Percentiles rank a stretch among this genome's conserved stretches.
These are phyloP conservation scores for Claviceps sp. DNA, from an alignment of 2,329 filamentous ascomycete species.

Conservation along the genomic window DNA sequence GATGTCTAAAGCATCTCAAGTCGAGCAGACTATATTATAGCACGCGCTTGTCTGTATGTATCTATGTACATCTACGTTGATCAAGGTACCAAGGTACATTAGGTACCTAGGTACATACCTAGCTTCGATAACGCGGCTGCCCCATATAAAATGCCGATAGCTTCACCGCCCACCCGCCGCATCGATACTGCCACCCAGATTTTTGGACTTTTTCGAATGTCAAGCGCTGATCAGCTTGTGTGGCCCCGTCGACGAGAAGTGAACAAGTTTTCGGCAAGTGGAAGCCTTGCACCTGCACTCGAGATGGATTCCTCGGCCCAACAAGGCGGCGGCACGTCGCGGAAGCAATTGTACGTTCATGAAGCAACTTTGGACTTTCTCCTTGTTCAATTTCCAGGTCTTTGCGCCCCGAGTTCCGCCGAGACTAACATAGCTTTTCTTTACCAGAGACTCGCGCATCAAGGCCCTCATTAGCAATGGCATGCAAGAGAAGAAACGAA, in stretches of 20 bases:
- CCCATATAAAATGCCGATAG: neutral
- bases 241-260: neutral
- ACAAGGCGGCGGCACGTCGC: slow-evolving; percentile 36
- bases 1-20: too few relatives aligned
- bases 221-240: neutral
- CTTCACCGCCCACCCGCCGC: slow-evolving; percentile 26
- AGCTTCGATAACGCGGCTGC: neutral
- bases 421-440: neutral
- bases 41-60: too few relatives aligned
- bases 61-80: too few relatives aligned
- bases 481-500: slow-evolving; percentile 89
- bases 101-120: too few relatives aligned
- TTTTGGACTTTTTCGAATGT: slow-evolving; percentile 22
- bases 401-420: neutral
- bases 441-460: slow-evolving; percentile 68
- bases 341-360: slow-evolving; percentile 39
- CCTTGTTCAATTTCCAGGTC: neutral
- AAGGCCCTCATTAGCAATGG: slow-evolving; percentile 85
- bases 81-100: too few relatives aligned
- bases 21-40: too few relatives aligned
- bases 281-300: slow-evolving; percentile 7
- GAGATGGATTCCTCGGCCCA: slow-evolving; percentile 4
- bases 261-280: neutral
- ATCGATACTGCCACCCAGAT: slow-evolving; percentile 21
- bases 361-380: neutral